Evolutionary conservation across 73 alveolate species (phyloP), one percentile per base, ranked within the genome.

Genomic region (Paramecium bursaria): DNA sequence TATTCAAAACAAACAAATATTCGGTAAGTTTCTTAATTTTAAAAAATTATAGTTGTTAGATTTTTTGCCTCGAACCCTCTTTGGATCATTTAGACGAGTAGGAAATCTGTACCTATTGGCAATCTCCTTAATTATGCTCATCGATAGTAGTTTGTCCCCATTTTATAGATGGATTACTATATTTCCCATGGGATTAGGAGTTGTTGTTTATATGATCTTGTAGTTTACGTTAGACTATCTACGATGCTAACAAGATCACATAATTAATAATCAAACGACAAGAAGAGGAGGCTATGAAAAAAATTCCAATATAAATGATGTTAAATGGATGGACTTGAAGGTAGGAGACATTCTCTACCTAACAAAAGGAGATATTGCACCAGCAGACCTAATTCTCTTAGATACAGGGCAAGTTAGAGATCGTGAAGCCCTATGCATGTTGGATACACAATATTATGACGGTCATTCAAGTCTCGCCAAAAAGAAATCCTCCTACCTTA

Each of bases 341-440:
- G 48, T 79, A 19, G 89, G 89, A 10, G 89, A 79, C 50, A 57
- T 79, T 17, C 57, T 79, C 17, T 53, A 73, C 31, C 44, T 79
- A 19, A 53, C 26, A 0, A 61, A 55, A 26, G 85, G 85, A 0
- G 85, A 79, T 3, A 50, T 50, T 19, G 89, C 48, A 4, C 89
- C 89, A 10, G 89, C 89, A 3, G 89, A 79, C 31, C 31, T 79
- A 15, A 79, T 79, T 19, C 54, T 79, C 35, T 50, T 79, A 21
- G 89, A 79, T 23, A 22, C 89, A 7, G 76, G 76, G 27, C 21
- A 53, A 42, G 76, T 79, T 11, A 61, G 89, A 44, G 89, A 79
- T 53, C 51, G 57, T 27, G 85, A 53, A 25, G 85, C 89, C 13
- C 42, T 79, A 6, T 79, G 89, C 44, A 53, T 53, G 55, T 54